Evolutionary conservation across 306 rosid species (phyloP).

Genomic region (Prunus fruticosa): DNA sequence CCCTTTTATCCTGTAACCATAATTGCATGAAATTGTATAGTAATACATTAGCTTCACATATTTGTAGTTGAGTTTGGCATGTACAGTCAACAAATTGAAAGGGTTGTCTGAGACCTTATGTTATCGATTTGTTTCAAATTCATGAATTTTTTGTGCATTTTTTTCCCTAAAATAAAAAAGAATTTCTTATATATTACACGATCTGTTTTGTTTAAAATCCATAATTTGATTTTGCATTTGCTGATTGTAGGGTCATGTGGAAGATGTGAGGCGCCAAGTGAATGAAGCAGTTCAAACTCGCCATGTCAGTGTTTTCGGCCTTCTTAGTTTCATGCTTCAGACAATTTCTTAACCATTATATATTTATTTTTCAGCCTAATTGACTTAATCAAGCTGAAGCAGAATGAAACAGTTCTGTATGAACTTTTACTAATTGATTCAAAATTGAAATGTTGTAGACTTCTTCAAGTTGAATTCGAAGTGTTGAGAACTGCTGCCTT

Average conservation of each 20-base stretch:
- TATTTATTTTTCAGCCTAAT: background rate
- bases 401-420: background rate
- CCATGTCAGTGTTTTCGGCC: slow-evolving; percentile 62
- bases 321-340: slow-evolving; percentile 12
- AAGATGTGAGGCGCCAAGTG: slow-evolving; percentile 85
- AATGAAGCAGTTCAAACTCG: slow-evolving; percentile 95
- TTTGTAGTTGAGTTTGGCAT: background rate
- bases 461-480: background rate
- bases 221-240: slow-evolving; percentile 26
- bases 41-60: background rate
- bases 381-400: background rate
- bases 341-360: background rate
- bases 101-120: background rate
- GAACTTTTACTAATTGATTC: background rate
- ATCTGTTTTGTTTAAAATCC: slow-evolving; percentile 6
- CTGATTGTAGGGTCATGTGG: slow-evolving; percentile 75
- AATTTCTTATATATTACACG: background rate
- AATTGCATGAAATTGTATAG: background rate
- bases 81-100: slow-evolving; percentile 2
- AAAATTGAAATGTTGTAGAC: background rate
- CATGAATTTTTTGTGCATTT: slow-evolving; percentile 23
- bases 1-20: background rate
- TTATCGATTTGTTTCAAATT: slow-evolving; percentile 5
- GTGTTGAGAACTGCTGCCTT: background rate
- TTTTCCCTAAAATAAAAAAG: slow-evolving; percentile 8